Evolutionary conservation across 257 asterid species (phyloP).

Genomic region (Solanum appendiculatum): DNA sequence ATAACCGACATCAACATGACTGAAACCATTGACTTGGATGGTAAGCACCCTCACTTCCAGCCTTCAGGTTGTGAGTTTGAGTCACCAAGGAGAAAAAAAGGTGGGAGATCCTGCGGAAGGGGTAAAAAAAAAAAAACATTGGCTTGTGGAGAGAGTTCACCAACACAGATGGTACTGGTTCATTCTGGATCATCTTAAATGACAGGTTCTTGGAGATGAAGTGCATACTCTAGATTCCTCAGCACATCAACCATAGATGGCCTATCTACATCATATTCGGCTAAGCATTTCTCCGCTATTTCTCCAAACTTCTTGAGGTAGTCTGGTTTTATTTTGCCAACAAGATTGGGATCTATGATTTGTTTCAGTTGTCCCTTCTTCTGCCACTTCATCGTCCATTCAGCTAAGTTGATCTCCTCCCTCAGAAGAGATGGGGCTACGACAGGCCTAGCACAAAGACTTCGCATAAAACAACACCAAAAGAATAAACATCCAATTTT

Average conservation of each 20-base stretch:
- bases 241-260: not conserved
- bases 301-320: not conserved
- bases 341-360: not conserved
- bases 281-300: not conserved
- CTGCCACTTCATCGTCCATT: not conserved
- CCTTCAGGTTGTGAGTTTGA: too few relatives aligned
- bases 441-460: not conserved
- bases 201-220: slow-evolving; percentile 2
- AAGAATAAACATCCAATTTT: not conserved
- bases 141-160: too few relatives aligned
- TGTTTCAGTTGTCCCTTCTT: not conserved
- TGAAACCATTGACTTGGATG: not conserved
- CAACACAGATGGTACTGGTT: not conserved
- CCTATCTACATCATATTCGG: not conserved
- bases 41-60: too few relatives aligned
- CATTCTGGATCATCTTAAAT: not conserved
- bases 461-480: not conserved
- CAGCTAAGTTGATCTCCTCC: not conserved
- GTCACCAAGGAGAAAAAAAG: too few relatives aligned
- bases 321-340: not conserved
- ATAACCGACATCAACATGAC: too few relatives aligned
- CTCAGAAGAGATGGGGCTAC: not conserved
- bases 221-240: not conserved
- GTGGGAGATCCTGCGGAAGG: too few relatives aligned
- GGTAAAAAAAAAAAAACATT: too few relatives aligned